These are phyloP conservation scores for Cercospora berteroae DNA, from an alignment of 2,329 filamentous ascomycete species.

Conservation along the genomic window DNA sequence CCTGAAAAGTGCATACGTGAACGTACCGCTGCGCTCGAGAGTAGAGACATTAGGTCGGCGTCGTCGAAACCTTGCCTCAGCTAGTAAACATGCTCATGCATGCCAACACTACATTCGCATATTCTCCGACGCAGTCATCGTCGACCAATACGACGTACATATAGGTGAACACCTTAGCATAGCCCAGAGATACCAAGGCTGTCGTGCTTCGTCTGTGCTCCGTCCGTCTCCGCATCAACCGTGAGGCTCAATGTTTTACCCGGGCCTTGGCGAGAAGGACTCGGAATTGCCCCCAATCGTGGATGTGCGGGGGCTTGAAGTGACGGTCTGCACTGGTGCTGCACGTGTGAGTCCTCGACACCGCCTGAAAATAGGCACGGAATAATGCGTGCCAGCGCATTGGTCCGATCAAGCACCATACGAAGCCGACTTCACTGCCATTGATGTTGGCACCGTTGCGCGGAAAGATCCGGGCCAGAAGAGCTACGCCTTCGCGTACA, in stretches of 20 bases:
- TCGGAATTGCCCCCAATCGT: not conserved
- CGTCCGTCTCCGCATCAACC: not conserved
- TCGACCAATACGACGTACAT: not conserved
- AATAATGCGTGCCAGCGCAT: slow-evolving; percentile 1
- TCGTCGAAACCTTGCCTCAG: not conserved
- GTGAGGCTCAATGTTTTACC: slow-evolving; percentile 7
- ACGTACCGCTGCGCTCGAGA: not conserved
- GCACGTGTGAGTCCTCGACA: not conserved
- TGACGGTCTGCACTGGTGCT: not conserved
- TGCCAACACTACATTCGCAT: not conserved
- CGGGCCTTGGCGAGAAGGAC: not conserved
- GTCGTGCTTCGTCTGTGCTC: not conserved
- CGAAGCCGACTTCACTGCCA: not conserved
- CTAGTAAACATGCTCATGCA: not conserved
- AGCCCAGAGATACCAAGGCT: not conserved
- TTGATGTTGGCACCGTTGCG: not conserved
- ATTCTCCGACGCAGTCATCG: not conserved
- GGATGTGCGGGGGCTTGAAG: not conserved
- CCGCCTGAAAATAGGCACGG: not conserved
- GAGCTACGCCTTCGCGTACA: not conserved
- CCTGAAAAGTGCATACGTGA: not conserved
- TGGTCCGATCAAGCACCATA: not conserved
- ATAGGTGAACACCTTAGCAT: not conserved
- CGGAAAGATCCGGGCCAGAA: not conserved
- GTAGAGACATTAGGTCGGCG: not conserved